Conservation (phyloP, 768 basidiomycete genomes). For the Pholiota molesta region DNA sequence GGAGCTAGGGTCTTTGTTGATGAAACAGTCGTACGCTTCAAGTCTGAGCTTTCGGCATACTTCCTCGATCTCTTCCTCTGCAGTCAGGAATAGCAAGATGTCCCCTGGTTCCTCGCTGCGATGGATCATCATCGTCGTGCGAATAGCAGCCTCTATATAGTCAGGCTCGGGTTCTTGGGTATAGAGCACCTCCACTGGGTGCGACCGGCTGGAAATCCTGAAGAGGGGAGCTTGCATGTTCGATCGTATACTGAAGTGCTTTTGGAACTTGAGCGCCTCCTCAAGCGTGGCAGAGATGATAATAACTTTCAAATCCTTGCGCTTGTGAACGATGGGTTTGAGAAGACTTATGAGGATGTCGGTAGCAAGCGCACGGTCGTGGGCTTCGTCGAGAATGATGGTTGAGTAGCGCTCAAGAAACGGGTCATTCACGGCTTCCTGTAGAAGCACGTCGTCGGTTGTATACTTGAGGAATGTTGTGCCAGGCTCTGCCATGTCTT, state of each 20-base stretch:
- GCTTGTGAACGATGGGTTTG: conserved; percentile 78
- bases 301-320: conserved; percentile 92
- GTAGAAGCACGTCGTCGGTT: conserved; percentile 98
- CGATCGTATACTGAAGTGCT: conserved; percentile 73
- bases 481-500: conserved; percentile 90
- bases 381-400: conserved; percentile 98
- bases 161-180: conserved; percentile 92
- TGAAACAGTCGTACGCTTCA: conserved; percentile 86
- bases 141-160: conserved; percentile 96
- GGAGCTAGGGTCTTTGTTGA: conserved; percentile 66
- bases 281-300: conserved; percentile 98
- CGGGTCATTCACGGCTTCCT: conserved; percentile 98
- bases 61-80: conserved; percentile 98
- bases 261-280: conserved; percentile 97
- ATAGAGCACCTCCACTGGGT: conserved; percentile 95
- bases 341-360: conserved; percentile 98
- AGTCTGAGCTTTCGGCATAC: conserved; percentile 91
- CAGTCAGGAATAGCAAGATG: conserved; percentile 92
- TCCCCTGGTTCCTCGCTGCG: conserved; percentile 94
- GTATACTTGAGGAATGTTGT: conserved; percentile 98
- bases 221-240: conserved; percentile 70
- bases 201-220: conserved; percentile 90
- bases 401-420: conserved; percentile 93
- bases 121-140: conserved; percentile 96
- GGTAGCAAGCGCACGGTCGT: conserved; percentile 96